phyloP scores from a whole-genome alignment of 208 protist genomes.

The Leishmania arabica region DNA sequence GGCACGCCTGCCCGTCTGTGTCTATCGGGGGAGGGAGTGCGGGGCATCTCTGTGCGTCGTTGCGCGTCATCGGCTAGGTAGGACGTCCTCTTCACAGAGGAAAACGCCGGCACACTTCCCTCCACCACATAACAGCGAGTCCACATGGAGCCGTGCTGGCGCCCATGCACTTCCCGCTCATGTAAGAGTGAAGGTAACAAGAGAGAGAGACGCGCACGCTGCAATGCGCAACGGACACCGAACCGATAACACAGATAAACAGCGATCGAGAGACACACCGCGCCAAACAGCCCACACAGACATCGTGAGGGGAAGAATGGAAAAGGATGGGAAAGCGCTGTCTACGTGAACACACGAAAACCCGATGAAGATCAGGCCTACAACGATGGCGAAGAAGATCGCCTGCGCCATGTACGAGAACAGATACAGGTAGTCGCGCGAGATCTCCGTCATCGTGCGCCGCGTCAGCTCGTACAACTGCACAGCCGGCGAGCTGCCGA shows the following conservation, averaged over 20 bases:
- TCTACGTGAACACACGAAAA: conserved; percentile 43
- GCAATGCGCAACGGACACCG: neutral
- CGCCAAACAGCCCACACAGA: too few species aligned
- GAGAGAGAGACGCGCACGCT: neutral
- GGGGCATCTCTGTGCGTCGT: neutral
- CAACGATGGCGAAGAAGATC: conserved; percentile 63
- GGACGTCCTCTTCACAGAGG: neutral
- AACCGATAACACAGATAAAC: neutral
- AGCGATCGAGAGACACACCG: neutral
- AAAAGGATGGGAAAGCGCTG: conserved; percentile 47
- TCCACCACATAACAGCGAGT: neutral
- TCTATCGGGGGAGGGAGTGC: too few species aligned
- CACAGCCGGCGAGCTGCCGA: conserved; percentile 42
- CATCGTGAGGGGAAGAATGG: too few species aligned
- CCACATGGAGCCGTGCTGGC: neutral
- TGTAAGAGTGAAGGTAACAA: neutral
- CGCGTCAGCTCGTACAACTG: conserved; percentile 64
- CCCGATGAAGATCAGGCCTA: conserved; percentile 63
- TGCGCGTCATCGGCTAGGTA: neutral
- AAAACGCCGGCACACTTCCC: neutral
- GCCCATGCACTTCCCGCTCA: neutral
- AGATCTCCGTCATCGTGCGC: conserved; percentile 44
- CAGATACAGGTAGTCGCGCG: conserved; percentile 48
- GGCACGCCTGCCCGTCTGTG: too few species aligned
- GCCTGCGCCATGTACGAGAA: conserved; percentile 48